Base-by-base conservation (phyloP, 257 asterid species). In the Hygrophila difformis region DNA sequence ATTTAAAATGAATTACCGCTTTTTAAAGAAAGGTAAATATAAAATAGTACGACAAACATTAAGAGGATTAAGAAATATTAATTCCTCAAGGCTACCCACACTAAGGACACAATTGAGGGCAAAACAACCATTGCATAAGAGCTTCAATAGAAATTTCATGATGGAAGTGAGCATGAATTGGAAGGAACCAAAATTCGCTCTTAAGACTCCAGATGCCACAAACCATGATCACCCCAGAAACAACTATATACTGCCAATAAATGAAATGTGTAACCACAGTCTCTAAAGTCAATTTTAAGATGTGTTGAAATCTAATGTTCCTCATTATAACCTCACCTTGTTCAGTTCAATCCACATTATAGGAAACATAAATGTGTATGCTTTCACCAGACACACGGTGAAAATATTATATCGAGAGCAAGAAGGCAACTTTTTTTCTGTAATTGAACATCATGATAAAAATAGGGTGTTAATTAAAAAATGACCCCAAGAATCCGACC, bases 401-500 rank as follows among this genome's bases (percentile, higher is more conserved):
- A 24, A 24, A n/a, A n/a, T 7, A 24, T 5, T 12, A 33, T 5
- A 41, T 4, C 23, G 3, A 18, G 2, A 41, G 22, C 22, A 41
- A 41, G 47, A 3, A 15, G 18, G 4, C 3, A 16, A 41, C 12
- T 41, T 2, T 9, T 33, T 12, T 24, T 21, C 8, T 39, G n/a
- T n/a, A n/a, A 13, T 8, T n/a, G 40, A 19, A 52, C 26, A 42
- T 28, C n/a, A n/a, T n/a, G 17, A 9, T 16, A 17, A 16, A 39
- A 22, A 24, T 44, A 22, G 28, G 39, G 19, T 8, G 15, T 14
- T 36, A 13, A 11, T 21, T 36, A 5, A 33, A 45, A 50, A 8
- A 8, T 35, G 14, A 17, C 39, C 38, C 22, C 20, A 15, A 29
- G 24, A 5, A 10, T 38, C 73, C 44, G 42, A 89, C 98, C 98